phyloP scores from a whole-genome alignment of 768 basidiomycete species.

The Pleurotus sapidus region DNA sequence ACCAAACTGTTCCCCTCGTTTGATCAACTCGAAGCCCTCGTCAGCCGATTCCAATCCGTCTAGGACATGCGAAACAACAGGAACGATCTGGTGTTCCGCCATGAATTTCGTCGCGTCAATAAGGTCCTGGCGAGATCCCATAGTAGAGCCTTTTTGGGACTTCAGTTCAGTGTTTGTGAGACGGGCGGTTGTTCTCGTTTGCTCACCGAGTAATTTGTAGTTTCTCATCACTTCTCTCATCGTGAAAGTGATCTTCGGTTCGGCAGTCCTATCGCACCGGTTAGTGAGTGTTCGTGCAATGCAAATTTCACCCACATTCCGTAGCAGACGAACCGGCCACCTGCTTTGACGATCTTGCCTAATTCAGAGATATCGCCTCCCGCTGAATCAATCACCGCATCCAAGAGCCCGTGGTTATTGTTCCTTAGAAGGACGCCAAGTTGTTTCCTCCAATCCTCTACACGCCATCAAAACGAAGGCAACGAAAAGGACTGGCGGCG shows the following conservation, averaged over 20 bases:
- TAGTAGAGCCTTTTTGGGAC: conserved; percentile 60
- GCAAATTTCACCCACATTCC: conserved; percentile 48
- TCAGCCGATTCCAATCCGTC: conserved; percentile 61
- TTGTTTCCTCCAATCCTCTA: conserved; percentile 51
- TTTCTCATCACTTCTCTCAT: conserved; percentile 80
- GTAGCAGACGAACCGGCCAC: conserved; percentile 61
- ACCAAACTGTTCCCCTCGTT: conserved; percentile 68
- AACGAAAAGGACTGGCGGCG: background rate
- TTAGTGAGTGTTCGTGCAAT: background rate
- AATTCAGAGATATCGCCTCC: conserved; percentile 60
- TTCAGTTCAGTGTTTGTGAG: too few species aligned
- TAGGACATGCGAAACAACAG: conserved; percentile 69
- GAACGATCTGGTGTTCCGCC: conserved; percentile 60
- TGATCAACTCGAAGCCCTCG: conserved; percentile 68
- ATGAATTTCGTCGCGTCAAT: conserved; percentile 71
- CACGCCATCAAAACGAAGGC: background rate
- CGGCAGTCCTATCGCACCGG: conserved; percentile 50
- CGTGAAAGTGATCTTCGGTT: conserved; percentile 57
- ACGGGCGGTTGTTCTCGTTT: background rate
- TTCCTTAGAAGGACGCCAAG: conserved; percentile 41
- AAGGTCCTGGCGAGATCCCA: conserved; percentile 80
- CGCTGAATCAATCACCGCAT: conserved; percentile 67
- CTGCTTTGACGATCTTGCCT: conserved; percentile 47
- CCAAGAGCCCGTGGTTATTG: conserved; percentile 32
- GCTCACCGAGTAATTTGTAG: conserved; percentile 67